Evolutionary conservation across 2,329 filamentous ascomycete genomes (phyloP).

Genomic region (Alternaria longipes): DNA sequence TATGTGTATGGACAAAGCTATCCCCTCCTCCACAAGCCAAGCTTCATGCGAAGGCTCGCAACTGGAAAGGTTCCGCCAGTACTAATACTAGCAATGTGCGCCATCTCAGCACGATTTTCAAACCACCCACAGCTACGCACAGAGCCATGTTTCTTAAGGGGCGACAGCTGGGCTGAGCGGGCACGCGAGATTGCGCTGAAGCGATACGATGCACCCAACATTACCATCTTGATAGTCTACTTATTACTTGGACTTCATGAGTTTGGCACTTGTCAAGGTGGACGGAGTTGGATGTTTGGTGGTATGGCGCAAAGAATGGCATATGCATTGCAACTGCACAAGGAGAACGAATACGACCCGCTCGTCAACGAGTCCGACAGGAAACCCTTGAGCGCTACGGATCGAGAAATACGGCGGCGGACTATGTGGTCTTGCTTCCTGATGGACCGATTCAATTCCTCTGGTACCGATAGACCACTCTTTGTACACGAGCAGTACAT

Average conservation of each 20-base stretch:
- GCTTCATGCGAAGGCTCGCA: constrained; percentile 89
- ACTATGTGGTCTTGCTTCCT: constrained; percentile 99
- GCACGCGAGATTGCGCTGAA: constrained; percentile 88
- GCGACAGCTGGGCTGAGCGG: constrained; percentile 87
- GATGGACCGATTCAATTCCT: constrained; percentile 98
- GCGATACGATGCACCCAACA: constrained; percentile 93
- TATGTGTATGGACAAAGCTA: constrained; percentile 96
- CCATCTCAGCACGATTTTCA: constrained; percentile 93
- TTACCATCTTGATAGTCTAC: constrained; percentile 92
- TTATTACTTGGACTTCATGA: constrained; percentile 90
- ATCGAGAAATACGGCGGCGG: constrained; percentile 88
- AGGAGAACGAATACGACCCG: constrained; percentile 86
- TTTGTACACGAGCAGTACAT: constrained; percentile 91
- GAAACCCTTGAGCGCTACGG: constrained; percentile 82
- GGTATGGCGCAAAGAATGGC: constrained; percentile 97
- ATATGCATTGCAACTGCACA: constrained; percentile 92
- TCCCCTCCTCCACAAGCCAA: constrained; percentile 93
- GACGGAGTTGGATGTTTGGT: constrained; percentile 93
- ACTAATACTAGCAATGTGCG: constrained; percentile 90
- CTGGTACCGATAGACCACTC: constrained; percentile 88
- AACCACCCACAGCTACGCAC: constrained; percentile 82
- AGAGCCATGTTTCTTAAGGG: constrained; percentile 82
- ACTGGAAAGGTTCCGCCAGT: constrained; percentile 86
- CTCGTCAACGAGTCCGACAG: constrained; percentile 67
- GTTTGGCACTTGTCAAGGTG: constrained; percentile 96